These are phyloP conservation scores for Phytophthora syringae DNA, from an alignment of 352 stramenopile genomes.

Conservation along the genomic window DNA sequence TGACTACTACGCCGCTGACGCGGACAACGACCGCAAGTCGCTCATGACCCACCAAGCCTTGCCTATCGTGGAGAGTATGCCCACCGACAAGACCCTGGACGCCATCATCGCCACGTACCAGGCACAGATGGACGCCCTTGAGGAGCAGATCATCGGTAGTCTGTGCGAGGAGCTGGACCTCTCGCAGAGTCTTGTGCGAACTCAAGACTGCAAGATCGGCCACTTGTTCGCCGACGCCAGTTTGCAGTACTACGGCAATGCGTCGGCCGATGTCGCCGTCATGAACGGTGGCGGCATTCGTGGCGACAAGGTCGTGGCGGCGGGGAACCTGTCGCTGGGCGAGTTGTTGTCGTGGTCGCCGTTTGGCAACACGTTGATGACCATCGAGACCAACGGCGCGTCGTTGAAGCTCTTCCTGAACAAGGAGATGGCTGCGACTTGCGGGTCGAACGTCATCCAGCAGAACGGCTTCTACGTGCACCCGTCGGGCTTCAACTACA, in stretches of 20 bases:
- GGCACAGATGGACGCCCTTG: conserved; percentile 45
- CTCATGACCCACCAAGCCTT: conserved; percentile 63
- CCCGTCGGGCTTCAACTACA: conserved; percentile 70
- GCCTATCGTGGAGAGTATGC: conserved; percentile 66
- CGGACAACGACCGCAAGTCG: conserved; percentile 32
- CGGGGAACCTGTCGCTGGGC: conserved; percentile 56
- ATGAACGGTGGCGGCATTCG: conserved; percentile 78
- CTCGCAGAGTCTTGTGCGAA: conserved; percentile 55
- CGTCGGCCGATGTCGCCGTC: conserved; percentile 55
- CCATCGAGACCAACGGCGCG: conserved; percentile 59
- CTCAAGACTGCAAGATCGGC: conserved; percentile 55
- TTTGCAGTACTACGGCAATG: conserved; percentile 57
- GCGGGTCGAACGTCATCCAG: conserved; percentile 49
- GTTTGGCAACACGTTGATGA: conserved; percentile 72
- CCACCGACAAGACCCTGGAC: conserved; percentile 57
- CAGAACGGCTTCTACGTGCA: conserved; percentile 77
- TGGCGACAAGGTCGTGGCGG: conserved; percentile 62
- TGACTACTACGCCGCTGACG: conserved; percentile 58
- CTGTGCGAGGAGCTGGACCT: conserved; percentile 68
- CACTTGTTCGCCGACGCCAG: conserved; percentile 61
- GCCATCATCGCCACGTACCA: conserved; percentile 55
- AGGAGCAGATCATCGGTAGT: conserved; percentile 52
- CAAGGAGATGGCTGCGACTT: conserved; percentile 55
- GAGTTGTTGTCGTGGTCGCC: conserved; percentile 69
- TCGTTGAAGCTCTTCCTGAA: conserved; percentile 70